Conservation (phyloP, 2,329 filamentous ascomycete species). For the Lecanicillium sp. region DNA sequence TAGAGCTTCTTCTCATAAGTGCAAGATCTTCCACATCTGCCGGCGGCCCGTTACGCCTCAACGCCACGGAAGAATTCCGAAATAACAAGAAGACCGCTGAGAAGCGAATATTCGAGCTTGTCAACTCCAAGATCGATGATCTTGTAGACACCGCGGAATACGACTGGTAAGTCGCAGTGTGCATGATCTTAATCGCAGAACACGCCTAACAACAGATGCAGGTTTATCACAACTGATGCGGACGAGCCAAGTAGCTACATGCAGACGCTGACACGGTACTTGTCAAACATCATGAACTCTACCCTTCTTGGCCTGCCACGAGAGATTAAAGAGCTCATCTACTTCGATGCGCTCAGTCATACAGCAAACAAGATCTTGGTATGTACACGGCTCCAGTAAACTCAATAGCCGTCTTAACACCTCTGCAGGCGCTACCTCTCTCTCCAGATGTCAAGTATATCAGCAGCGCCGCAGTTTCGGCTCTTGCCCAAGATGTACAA, state of each 20-base stretch:
- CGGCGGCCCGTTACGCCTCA: conserved; percentile 71
- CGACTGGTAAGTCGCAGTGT: conserved; percentile 58
- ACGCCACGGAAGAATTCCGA: conserved; percentile 79
- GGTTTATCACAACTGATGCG: conserved; percentile 51
- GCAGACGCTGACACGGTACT: conserved; percentile 85
- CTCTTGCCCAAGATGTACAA: conserved; percentile 74
- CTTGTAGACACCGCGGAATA: conserved; percentile 96
- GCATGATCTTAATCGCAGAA: not conserved
- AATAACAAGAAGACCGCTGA: conserved; percentile 93
- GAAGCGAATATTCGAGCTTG: conserved; percentile 95
- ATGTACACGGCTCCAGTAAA: conserved; percentile 19
- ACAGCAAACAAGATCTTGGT: conserved; percentile 80
- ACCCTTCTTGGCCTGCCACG: conserved; percentile 88
- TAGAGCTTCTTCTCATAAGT: conserved; percentile 79
- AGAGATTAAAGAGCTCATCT: conserved; percentile 95
- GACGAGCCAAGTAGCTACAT: conserved; percentile 86
- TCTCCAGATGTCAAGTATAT: conserved; percentile 76
- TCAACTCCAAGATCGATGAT: conserved; percentile 98
- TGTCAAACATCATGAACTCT: conserved; percentile 94
- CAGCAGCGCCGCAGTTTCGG: conserved; percentile 76
- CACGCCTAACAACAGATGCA: conserved; percentile 22
- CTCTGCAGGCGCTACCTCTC: conserved; percentile 62
- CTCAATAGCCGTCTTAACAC: conserved; percentile 1
- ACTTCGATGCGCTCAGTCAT: conserved; percentile 92
- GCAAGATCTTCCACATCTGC: conserved; percentile 77